Evolutionary conservation across 352 stramenopile genomes (phyloP).

Genomic region (Pythium apleroticum): DNA sequence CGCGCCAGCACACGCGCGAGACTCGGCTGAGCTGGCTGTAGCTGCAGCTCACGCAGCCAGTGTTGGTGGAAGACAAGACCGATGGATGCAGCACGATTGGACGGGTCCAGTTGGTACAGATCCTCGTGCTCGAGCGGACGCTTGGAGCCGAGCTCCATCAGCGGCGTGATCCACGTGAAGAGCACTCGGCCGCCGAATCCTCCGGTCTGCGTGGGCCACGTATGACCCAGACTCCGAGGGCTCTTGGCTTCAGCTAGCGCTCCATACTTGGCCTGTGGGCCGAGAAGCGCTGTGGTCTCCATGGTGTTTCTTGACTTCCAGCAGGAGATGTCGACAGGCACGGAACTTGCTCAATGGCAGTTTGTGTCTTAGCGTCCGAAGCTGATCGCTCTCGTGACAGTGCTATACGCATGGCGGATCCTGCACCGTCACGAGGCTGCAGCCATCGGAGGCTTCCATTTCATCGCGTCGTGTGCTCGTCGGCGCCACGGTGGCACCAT

Average conservation of each 20-base stretch:
- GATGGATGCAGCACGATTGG: constrained; percentile 58
- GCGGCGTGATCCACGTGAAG: constrained; percentile 24
- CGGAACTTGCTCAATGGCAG: no score
- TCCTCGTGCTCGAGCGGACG: constrained; percentile 73
- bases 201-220: constrained; percentile 44
- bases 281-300: background rate
- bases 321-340: no score
- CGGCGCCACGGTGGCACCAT: background rate
- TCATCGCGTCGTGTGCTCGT: background rate
- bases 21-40: background rate
- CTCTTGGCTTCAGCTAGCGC: background rate
- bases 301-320: background rate
- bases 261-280: background rate
- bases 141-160: constrained; percentile 30
- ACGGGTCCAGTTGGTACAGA: constrained; percentile 74
- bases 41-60: constrained; percentile 28
- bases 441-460: background rate
- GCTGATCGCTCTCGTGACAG: no score
- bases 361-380: no score
- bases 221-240: constrained; percentile 9
- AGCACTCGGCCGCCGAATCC: constrained; percentile 45
- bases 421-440: no score
- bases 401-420: no score
- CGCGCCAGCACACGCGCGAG: background rate
- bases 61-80: constrained; percentile 37